phyloP scores from a whole-genome alignment of 306 rosid genomes.

The Sindora glabra region DNA sequence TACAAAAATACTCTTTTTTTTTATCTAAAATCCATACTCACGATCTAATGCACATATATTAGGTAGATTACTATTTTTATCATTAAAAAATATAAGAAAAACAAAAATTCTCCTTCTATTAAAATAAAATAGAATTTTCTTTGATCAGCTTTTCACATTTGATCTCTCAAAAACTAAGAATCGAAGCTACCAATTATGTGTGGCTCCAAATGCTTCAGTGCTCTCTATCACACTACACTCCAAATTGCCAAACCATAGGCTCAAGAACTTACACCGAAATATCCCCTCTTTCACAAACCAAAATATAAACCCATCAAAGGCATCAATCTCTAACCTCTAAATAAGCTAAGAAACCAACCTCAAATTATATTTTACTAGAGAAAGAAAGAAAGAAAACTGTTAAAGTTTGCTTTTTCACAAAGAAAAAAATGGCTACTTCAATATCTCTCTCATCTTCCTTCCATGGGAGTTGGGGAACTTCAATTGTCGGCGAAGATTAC shows the following conservation, averaged over 20 bases:
- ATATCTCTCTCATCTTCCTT: constrained; percentile 61
- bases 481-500: constrained; percentile 68
- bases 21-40: no score
- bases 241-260: constrained; percentile 52
- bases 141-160: no score
- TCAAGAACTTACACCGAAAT: constrained; percentile 50
- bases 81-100: no score
- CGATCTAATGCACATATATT: no score
- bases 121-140: no score
- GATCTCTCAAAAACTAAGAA: constrained; percentile 12
- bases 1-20: no score
- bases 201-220: constrained; percentile 29
- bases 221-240: constrained; percentile 23
- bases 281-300: constrained; percentile 41
- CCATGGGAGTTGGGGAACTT: constrained; percentile 71
- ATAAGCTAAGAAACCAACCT: neutral
- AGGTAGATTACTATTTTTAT: no score
- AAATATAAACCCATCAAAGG: constrained; percentile 27
- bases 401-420: neutral
- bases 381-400: no score
- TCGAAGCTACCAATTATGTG: constrained; percentile 48
- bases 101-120: no score
- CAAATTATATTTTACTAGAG: no score
- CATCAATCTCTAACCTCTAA: constrained; percentile 12
- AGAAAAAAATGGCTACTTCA: constrained; percentile 54